Evolutionary conservation across 768 basidiomycete genomes (phyloP).

Genomic region (Pleurotus eryngii): DNA sequence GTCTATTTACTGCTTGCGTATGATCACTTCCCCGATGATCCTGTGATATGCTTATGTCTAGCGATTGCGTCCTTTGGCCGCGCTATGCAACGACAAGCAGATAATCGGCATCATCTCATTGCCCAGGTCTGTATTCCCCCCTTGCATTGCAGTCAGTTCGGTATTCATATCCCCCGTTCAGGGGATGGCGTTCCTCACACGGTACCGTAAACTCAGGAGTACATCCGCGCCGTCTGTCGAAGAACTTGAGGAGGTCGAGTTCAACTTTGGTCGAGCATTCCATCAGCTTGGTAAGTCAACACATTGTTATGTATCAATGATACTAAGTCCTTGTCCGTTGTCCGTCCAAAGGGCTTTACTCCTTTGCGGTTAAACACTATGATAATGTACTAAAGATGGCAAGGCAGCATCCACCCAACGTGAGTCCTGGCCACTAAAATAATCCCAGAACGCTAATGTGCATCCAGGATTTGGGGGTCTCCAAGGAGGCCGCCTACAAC

Average conservation of each 20-base stretch:
- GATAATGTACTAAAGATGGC: conserved; percentile 67
- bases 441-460: conserved; percentile 13
- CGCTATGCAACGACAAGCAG: conserved; percentile 90
- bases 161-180: conserved; percentile 21
- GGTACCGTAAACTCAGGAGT: conserved; percentile 69
- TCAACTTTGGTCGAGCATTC: conserved; percentile 88
- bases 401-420: conserved; percentile 32
- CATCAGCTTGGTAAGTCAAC: conserved; percentile 77
- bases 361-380: conserved; percentile 84
- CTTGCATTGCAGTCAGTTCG: neutral
- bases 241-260: conserved; percentile 77
- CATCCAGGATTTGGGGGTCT: conserved; percentile 48
- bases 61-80: conserved; percentile 85
- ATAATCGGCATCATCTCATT: conserved; percentile 89
- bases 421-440: conserved; percentile 22
- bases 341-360: conserved; percentile 58
- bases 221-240: conserved; percentile 24
- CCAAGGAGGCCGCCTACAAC: conserved; percentile 84
- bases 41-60: conserved; percentile 78
- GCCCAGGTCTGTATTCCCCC: conserved; percentile 44
- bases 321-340: neutral
- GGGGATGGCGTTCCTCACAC: conserved; percentile 82
- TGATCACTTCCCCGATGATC: conserved; percentile 80
- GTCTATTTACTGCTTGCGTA: conserved; percentile 90
- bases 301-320: neutral